phyloP scores from a whole-genome alignment of 73 alveolate species.

The Effrenium voratum region DNA sequence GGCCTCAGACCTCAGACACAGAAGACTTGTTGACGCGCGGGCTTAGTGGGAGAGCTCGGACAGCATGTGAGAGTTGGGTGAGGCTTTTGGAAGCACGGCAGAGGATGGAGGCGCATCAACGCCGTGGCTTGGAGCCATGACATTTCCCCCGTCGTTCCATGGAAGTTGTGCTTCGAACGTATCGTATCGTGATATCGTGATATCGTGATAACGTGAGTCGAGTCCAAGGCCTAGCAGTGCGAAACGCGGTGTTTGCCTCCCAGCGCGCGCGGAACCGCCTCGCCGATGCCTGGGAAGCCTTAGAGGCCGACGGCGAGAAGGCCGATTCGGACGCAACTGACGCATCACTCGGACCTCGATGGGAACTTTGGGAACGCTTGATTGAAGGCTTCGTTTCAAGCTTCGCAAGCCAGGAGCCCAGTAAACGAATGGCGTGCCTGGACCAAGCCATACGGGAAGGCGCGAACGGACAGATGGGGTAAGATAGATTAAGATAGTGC shows the following conservation, averaged over 20 bases:
- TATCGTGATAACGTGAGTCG: background rate
- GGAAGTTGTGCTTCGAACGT: too few relatives aligned
- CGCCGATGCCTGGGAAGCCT: constrained; percentile 57
- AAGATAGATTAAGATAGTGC: too few relatives aligned
- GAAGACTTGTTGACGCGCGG: too few relatives aligned
- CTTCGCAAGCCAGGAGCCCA: background rate
- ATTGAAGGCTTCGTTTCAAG: background rate
- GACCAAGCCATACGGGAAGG: constrained; percentile 37
- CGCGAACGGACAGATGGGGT: background rate
- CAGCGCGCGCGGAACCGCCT: constrained; percentile 57
- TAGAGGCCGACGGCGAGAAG: background rate
- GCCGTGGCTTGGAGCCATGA: background rate
- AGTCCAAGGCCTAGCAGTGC: constrained; percentile 40
- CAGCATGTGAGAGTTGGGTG: too few relatives aligned
- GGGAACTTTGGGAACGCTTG: background rate
- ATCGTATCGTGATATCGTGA: too few relatives aligned
- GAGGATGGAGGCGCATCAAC: constrained; percentile 20
- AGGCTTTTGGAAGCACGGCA: constrained; percentile 14
- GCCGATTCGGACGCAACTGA: background rate
- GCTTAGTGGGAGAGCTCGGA: too few relatives aligned
- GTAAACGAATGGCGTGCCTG: constrained; percentile 22
- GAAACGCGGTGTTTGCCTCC: constrained; percentile 34
- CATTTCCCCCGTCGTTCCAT: too few relatives aligned
- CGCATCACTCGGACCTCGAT: background rate
- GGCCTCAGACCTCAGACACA: too few relatives aligned